phyloP scores from a whole-genome alignment of 352 stramenopile species.

The Phytophthora hybrid region DNA sequence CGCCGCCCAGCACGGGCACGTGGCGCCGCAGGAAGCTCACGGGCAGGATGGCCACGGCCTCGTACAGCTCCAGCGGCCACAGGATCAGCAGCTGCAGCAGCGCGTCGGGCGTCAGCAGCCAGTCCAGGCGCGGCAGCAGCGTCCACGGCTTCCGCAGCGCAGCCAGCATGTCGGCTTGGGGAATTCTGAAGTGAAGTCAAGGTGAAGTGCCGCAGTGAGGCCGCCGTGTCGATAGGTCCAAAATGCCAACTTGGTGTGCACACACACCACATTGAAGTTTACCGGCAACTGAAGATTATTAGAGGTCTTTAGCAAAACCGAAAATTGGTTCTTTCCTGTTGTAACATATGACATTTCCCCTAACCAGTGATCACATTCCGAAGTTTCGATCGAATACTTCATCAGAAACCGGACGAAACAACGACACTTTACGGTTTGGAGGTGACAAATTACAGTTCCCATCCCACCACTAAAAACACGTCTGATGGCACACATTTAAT shows the following conservation, averaged over 20 bases:
- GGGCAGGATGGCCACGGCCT: slow-evolving; percentile 76
- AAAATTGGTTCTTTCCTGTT: too few species aligned
- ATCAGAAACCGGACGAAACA: too few species aligned
- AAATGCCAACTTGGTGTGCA: background rate
- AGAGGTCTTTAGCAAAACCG: too few species aligned
- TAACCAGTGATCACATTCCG: too few species aligned
- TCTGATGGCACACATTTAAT: too few species aligned
- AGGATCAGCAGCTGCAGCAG: slow-evolving; percentile 68
- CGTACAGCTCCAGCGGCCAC: slow-evolving; percentile 77
- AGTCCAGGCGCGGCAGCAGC: slow-evolving; percentile 38
- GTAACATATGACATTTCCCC: too few species aligned
- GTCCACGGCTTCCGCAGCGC: slow-evolving; percentile 33
- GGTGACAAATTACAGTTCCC: too few species aligned
- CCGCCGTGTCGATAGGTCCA: slow-evolving; percentile 12
- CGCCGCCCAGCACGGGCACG: slow-evolving; percentile 74
- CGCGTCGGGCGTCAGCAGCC: slow-evolving; percentile 52
- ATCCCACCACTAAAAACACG: too few species aligned
- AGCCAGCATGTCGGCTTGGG: slow-evolving; percentile 3
- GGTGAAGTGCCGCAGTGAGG: slow-evolving; percentile 23
- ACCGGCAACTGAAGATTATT: background rate
- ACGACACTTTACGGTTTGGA: too few species aligned
- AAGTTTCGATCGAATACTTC: too few species aligned
- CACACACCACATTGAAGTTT: slow-evolving; percentile 15
- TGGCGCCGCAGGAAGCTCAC: slow-evolving; percentile 80
- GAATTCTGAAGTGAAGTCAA: background rate